Base-by-base conservation (phyloP, 306 rosid species). In the Acacia crassicarpa region DNA sequence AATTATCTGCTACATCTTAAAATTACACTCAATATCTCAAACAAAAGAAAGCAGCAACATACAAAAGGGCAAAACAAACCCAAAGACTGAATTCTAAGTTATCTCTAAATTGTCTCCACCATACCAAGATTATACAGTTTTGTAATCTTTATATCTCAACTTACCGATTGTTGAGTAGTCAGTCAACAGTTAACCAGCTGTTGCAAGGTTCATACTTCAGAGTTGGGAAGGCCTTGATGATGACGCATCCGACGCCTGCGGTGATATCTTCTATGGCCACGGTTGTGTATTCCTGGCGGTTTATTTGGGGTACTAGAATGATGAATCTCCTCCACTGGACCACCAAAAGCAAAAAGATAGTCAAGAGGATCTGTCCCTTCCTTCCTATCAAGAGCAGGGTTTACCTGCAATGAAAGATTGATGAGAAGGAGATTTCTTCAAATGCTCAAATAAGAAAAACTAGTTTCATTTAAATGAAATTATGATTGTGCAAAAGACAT, bases 361-460 rank as follows among this genome's bases (percentile, higher is more conserved):
- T 91, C 97, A 67, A 95, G 84, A 74, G 97, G 96, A 78, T 91
- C 97, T 25, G 43, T 46, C 80, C 91, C 98, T 15, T 80, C 76
- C 81, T 23, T 59, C 69, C 53, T 46, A 62, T 88, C 94, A 67
- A 43, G 56, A 17, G 33, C 87, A 33, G 84, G 70, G 78, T 79
- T 89, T 83, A 25, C 63, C 98, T 92, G 80, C 86, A 83, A 76
- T 54, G 62, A 74, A 74, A 74, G 4, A 2, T 25, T 63, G 35
- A 44, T 16, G 2, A 25, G 54, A 32, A 32, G 25, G 32, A 59
- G 44, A 53, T 43, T 25, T 23, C 8, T 15, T 62, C 51, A 77
- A 51, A 81, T 33, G 58, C 58, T 27, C 19, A 68, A 63, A 46
- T n/a, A 61, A 48, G 33, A 38, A 43, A 53, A 32, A 58, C 8